A percentile compares a stretch with the other conserved stretches of the same genome.
Conservation (phyloP, 2,329 filamentous ascomycete genomes). For the Incumbomyces delicatus region DNA sequence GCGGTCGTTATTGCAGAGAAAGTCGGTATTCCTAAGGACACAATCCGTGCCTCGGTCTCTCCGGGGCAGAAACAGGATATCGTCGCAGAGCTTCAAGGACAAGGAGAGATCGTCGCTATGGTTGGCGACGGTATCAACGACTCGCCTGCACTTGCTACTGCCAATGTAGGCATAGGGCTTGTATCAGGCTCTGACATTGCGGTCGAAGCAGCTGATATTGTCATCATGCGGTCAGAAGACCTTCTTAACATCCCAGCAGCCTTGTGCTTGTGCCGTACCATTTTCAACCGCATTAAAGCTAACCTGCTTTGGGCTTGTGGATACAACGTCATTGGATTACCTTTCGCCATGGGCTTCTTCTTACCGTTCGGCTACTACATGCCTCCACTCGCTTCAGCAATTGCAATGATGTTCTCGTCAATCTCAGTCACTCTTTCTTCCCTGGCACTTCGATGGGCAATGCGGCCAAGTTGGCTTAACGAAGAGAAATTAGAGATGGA, state of each 20-base stretch:
- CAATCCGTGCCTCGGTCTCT: slow-evolving; percentile 78
- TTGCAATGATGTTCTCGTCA: slow-evolving; percentile 83
- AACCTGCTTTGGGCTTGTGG: slow-evolving; percentile 88
- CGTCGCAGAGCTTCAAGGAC: slow-evolving; percentile 62
- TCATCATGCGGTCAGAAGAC: slow-evolving; percentile 87
- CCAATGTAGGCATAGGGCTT: slow-evolving; percentile 87
- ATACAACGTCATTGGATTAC: slow-evolving; percentile 85
- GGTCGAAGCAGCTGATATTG: slow-evolving; percentile 92
- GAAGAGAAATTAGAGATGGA: slow-evolving; percentile 54
- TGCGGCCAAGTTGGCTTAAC: slow-evolving; percentile 76
- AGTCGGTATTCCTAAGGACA: slow-evolving; percentile 66
- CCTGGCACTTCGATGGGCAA: slow-evolving; percentile 79
- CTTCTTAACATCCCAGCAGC: slow-evolving; percentile 87
- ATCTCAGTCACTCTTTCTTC: slow-evolving; percentile 83
- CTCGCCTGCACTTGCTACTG: slow-evolving; percentile 85
- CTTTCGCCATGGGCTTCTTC: slow-evolving; percentile 95
- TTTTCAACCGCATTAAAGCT: slow-evolving; percentile 86
- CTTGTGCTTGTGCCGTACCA: slow-evolving; percentile 68
- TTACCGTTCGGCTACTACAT: slow-evolving; percentile 72
- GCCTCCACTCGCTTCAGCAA: slow-evolving; percentile 87
- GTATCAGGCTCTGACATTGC: slow-evolving; percentile 89
- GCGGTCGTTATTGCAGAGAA: slow-evolving; percentile 72
- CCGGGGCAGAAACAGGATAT: slow-evolving; percentile 87
- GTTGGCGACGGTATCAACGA: slow-evolving; percentile 98
- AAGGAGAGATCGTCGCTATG: slow-evolving; percentile 80